Percentiles rank a stretch among this genome's conserved stretches.
Conservation (phyloP, 768 basidiomycete species). For the Serpula lacrymans region DNA sequence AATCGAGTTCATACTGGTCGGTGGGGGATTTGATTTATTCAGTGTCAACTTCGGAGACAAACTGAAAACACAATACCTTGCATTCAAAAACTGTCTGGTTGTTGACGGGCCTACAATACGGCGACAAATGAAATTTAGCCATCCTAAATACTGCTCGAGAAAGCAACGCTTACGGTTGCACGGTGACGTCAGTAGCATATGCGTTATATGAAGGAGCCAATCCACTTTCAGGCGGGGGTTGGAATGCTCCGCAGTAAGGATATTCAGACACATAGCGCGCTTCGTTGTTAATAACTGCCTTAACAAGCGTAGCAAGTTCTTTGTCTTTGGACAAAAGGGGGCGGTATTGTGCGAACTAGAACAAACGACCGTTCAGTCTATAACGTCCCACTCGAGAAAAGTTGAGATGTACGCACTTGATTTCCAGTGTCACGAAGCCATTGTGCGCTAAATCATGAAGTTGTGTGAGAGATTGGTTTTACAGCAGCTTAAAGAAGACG, state of each 20-base stretch:
- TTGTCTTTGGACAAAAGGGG: conserved; percentile 53
- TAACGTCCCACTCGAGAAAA: neutral
- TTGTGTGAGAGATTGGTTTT: conserved; percentile 7
- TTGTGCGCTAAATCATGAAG: conserved; percentile 51
- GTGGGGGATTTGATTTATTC: no score
- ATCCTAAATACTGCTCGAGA: neutral
- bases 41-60: neutral
- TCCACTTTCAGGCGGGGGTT: conserved; percentile 75
- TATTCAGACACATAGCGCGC: conserved; percentile 68
- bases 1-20: conserved; percentile 72
- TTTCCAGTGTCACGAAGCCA: conserved; percentile 84
- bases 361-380: conserved; percentile 5
- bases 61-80: conserved; percentile 48
- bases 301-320: conserved; percentile 61
- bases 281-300: conserved; percentile 82
- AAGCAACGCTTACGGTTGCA: conserved; percentile 60
- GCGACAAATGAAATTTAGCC: conserved; percentile 5
- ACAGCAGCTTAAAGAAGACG: conserved; percentile 19
- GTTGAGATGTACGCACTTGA: conserved; percentile 46
- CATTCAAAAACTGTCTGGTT: conserved; percentile 76
- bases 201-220: conserved; percentile 60
- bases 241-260: conserved; percentile 81
- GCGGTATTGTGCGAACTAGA: conserved; percentile 69
- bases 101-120: conserved; percentile 52
- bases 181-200: conserved; percentile 65